These are phyloP conservation scores for Spathaspora hagerdaliae DNA, from an alignment of 805 yeast species.

Conservation along the genomic window DNA sequence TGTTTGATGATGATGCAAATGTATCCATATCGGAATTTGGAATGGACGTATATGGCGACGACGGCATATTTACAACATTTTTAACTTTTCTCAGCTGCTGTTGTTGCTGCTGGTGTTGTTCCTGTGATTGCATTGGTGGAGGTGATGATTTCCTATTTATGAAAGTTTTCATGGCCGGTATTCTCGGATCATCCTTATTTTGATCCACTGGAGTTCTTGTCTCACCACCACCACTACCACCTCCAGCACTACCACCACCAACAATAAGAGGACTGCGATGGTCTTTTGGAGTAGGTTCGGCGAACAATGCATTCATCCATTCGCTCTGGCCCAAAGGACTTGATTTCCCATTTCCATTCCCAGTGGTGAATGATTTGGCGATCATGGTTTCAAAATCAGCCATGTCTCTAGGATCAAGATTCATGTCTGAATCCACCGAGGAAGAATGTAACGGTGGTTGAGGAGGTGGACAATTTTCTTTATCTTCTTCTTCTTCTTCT, in stretches of 20 bases:
- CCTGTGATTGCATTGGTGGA: not conserved
- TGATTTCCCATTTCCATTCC: too few relatives aligned
- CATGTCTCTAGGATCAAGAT: constrained; percentile 8
- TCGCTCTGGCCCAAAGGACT: constrained; percentile 20
- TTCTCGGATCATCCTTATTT: constrained; percentile 18
- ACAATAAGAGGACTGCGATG: constrained; percentile 14
- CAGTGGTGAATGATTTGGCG: constrained; percentile 20
- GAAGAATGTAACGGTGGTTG: constrained; percentile 5
- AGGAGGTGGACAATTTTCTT: constrained; percentile 23
- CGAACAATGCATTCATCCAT: constrained; percentile 35
- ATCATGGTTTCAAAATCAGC: constrained; percentile 23
- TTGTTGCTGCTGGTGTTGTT: not conserved
- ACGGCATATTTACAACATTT: constrained; percentile 33
- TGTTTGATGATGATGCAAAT: too few relatives aligned
- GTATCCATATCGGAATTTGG: constrained; percentile 6
- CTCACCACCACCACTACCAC: constrained; percentile 4
- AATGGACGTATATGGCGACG: constrained; percentile 30
- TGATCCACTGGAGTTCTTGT: constrained; percentile 15
- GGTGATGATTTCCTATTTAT: constrained; percentile 23
- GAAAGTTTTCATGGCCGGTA: constrained; percentile 30
- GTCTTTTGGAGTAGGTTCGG: constrained; percentile 29
- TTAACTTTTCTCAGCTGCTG: not conserved
- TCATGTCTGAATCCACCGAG: not conserved
- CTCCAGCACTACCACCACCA: too few relatives aligned
- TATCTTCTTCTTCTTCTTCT: constrained; percentile 24